These are phyloP conservation scores for Trichosporon sp. DNA, from an alignment of 1,284 basidiomycete genomes.

Conservation along the genomic window DNA sequence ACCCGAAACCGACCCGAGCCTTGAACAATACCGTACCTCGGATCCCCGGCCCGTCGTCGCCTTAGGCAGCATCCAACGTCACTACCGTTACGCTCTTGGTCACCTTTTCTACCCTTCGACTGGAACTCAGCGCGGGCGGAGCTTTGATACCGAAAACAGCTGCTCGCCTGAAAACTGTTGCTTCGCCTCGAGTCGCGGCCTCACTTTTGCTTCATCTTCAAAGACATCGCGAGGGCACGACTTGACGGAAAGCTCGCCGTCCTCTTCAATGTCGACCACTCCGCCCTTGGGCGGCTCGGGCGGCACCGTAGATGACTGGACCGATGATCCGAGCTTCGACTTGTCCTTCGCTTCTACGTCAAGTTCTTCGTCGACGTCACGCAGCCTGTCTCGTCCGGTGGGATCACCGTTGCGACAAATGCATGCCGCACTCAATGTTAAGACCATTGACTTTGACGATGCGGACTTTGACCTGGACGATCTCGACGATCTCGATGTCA, in stretches of 20 bases:
- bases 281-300: not conserved
- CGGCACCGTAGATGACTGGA: constrained; percentile 33
- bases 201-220: not conserved
- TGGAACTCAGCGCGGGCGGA: not conserved
- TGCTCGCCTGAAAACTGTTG: not conserved
- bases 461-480: constrained; percentile 26
- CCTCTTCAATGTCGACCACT: not conserved
- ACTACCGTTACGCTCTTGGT: not conserved
- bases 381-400: constrained; percentile 4
- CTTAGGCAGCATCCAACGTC: not conserved
- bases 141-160: not conserved
- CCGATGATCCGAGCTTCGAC: constrained; percentile 40
- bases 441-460: constrained; percentile 18
- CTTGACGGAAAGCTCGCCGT: not conserved
- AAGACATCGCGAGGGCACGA: not conserved
- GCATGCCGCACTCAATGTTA: constrained; percentile 11
- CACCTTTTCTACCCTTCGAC: not conserved
- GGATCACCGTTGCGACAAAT: constrained; percentile 30
- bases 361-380: constrained; percentile 16
- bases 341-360: constrained; percentile 20
- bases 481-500: constrained; percentile 15
- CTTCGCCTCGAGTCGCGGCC: not conserved
- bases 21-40: not conserved
- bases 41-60: not conserved
- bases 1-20: not conserved